Evolutionary conservation across 2,329 filamentous ascomycete genomes (phyloP), one percentile per base, ranked within the genome.

Genomic region (Furcasterigmium furcatum): DNA sequence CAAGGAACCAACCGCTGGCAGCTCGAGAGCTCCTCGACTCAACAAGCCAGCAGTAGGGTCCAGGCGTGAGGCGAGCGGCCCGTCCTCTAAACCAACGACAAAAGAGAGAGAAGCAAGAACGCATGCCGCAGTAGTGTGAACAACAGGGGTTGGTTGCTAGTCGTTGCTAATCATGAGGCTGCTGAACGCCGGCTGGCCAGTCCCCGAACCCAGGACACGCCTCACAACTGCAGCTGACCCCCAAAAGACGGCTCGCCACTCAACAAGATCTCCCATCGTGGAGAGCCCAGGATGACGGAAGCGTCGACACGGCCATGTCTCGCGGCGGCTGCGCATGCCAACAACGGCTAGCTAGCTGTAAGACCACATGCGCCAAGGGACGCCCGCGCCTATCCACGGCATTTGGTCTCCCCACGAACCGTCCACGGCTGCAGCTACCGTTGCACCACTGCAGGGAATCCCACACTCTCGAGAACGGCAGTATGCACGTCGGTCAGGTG

Each of bases 291-390:
- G 30, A n/a, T n/a, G 34, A 36, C 12, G 32, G 34, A 36, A 36
- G 34, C 16, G 12, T 27, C 7, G 9, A 18, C 20, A 19, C n/a
- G 21, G 36, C 29, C 35, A 43, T 38, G 46, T 46, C 48, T 44
- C 30, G 48, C 9, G 19, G 46, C 48, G 48, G 50, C 39, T 51
- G 44, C 38, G 43, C 46, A 46, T 51, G 34, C 50, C 48, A 46
- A 49, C 41, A 46, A 49, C 44, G 48, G 48, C 41, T 51, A 51
- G 48, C 29, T 29, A 21, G 38, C 32, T 29, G 34, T 38, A 45
- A 44, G 25, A 47, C 47, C 13, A 36, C 29, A 45, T 47, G 40
- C 44, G 42, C 45, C 47, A 50, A 47, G 39, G 39, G 19, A 38
- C 43, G 35, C 35, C 42, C 24, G 32, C 38, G 32, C 43, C 47